Percentiles rank a stretch among this genome's conserved stretches.
Conservation (phyloP, 2,329 filamentous ascomycete species). For the Aspergillus sp. region DNA sequence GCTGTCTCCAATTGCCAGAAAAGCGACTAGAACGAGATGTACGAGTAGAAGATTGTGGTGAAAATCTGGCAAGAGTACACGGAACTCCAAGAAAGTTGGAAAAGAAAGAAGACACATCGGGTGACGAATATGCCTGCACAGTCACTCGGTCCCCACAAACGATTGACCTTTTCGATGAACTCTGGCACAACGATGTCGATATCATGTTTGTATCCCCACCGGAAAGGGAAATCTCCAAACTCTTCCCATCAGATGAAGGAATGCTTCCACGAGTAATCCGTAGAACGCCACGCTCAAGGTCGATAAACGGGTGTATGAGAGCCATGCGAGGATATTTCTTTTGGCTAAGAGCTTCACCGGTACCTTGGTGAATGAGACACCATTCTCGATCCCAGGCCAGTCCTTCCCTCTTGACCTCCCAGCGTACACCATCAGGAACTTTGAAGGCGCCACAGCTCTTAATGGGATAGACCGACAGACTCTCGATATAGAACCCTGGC, state of each 20-base stretch:
- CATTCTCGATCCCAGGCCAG: constrained; percentile 94
- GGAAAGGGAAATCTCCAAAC: constrained; percentile 32
- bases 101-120: constrained; percentile 70
- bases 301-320: constrained; percentile 68
- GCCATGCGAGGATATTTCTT: constrained; percentile 88
- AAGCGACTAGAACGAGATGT: constrained; percentile 71
- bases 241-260: constrained; percentile 22
- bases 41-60: constrained; percentile 61
- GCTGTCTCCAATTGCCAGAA: constrained; percentile 54
- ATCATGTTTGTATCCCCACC: constrained; percentile 46
- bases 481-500: constrained; percentile 51
- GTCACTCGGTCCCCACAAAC: constrained; percentile 80
- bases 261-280: constrained; percentile 47
- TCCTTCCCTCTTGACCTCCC: constrained; percentile 78
- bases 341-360: constrained; percentile 78
- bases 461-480: constrained; percentile 77
- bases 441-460: constrained; percentile 85
- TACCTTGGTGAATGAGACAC: constrained; percentile 86
- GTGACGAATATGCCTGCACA: constrained; percentile 65
- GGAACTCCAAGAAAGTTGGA: constrained; percentile 68
- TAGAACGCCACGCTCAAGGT: constrained; percentile 64
- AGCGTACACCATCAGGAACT: constrained; percentile 59
- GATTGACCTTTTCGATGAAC: constrained; percentile 48
- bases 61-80: constrained; percentile 80
- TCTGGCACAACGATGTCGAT: constrained; percentile 57